Evolutionary conservation across 331 rosid species (phyloP).

Genomic region (Quercus lobata): DNA sequence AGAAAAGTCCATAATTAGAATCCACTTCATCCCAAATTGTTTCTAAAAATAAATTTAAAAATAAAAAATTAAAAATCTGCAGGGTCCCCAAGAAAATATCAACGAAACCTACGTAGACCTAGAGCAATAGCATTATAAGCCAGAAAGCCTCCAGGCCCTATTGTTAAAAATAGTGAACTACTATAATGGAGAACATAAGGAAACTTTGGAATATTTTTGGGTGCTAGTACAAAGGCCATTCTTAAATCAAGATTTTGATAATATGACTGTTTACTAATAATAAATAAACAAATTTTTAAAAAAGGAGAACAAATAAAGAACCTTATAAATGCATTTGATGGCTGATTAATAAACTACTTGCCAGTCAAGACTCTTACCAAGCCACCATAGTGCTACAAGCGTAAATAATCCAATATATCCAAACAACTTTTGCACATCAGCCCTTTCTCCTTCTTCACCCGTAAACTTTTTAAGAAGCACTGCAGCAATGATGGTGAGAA

Average conservation of each 20-base stretch:
- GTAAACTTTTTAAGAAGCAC: slow-evolving; percentile 80
- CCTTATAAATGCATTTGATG: neutral
- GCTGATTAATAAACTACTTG: neutral
- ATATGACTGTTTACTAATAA: too few species aligned
- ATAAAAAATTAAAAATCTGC: neutral
- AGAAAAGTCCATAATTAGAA: neutral
- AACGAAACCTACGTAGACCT: neutral
- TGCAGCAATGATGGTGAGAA: slow-evolving; percentile 25
- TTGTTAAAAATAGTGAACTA: neutral
- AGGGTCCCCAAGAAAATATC: neutral
- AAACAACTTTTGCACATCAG: slow-evolving; percentile 84
- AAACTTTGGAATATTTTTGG: too few species aligned
- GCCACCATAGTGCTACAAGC: slow-evolving; percentile 87
- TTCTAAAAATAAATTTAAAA: neutral
- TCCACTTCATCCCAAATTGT: neutral
- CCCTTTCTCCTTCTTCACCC: slow-evolving; percentile 90
- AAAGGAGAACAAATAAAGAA: neutral
- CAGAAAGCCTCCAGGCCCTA: neutral
- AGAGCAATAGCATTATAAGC: neutral
- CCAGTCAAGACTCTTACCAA: slow-evolving; percentile 42
- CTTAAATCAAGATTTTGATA: too few species aligned
- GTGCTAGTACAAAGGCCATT: too few species aligned
- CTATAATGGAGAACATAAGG: neutral
- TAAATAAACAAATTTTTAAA: too few species aligned
- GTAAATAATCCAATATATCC: slow-evolving; percentile 91